Evolutionary conservation across 208 protist genomes (phyloP), one percentile per base, ranked within the genome.

Genomic region (Strigomonas culicis): DNA sequence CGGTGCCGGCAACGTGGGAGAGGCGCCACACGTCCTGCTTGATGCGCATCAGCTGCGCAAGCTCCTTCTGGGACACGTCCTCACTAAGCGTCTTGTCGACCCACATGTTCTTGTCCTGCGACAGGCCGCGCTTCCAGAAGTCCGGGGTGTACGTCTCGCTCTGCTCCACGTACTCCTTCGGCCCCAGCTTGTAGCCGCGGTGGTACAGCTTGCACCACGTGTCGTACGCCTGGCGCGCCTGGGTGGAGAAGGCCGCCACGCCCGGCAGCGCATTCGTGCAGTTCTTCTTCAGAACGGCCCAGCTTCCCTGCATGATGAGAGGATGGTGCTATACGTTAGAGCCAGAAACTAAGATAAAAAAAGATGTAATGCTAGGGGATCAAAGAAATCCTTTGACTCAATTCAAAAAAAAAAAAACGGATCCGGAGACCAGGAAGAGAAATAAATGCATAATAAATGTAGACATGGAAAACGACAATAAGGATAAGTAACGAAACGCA

Each of bases 101-200:
- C 88, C 88, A 96, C 82, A 96, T 89, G 77, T 96, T 96, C 70
- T 93, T 93, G 31, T 90, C 76, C 69, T 96, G 87, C 11, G 72
- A 86, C 71, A 85, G 77, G 60, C 84, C 84, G 28, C 86, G 79
- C 76, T 96, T 96, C 81, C 85, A 91, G 79, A 89, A 93, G 69
- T 92, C 87, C 13, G 80, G 79, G 22, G 77, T 82, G 74, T 84
- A 96, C 34, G 68, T 67, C 72, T 96, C 90, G 34, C 67, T 74
- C 69, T 93, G 85, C 59, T 96, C 87, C 41, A 77, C 66, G 76
- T 83, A 92, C 31, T 93, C 86, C 56, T 72, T 31, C 6, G 90
- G 90, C 34, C 81, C 90, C 50, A 91, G 61, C 27, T 74, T 70
- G 56, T 81, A 77, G 63, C 84, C 79, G 55, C 90, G 90, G 59